phyloP scores from a whole-genome alignment of 768 basidiomycete species.

The Auricularia sp. region DNA sequence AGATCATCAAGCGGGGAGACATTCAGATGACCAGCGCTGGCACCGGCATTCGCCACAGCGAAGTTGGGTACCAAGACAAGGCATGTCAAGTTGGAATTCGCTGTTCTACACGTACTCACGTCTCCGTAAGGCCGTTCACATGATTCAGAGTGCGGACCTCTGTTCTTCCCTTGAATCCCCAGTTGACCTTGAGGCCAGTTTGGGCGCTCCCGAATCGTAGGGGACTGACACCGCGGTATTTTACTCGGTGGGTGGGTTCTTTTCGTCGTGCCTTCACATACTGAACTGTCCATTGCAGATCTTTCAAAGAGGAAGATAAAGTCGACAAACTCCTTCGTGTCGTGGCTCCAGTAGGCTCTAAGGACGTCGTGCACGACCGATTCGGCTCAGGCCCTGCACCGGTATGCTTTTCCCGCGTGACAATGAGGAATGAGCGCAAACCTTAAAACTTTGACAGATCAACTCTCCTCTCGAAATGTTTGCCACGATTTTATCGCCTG shows the following conservation, averaged over 20 bases:
- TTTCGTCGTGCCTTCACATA: not conserved
- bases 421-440: too few species aligned
- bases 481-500: constrained; percentile 58
- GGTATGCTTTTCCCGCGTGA: constrained; percentile 20
- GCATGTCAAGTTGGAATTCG: not conserved
- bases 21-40: constrained; percentile 88
- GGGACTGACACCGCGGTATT: constrained; percentile 69
- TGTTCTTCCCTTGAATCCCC: constrained; percentile 39
- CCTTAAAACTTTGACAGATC: too few species aligned
- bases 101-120: not conserved
- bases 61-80: constrained; percentile 34
- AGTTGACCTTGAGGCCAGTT: constrained; percentile 32
- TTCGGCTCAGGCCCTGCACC: constrained; percentile 66
- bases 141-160: not conserved
- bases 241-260: constrained; percentile 33
- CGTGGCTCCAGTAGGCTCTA: constrained; percentile 63
- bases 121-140: not conserved
- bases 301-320: constrained; percentile 79
- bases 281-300: constrained; percentile 16
- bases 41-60: constrained; percentile 81
- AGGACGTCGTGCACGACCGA: constrained; percentile 39
- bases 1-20: constrained; percentile 81
- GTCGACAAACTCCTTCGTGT: constrained; percentile 56
- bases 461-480: constrained; percentile 59
- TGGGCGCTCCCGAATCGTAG: constrained; percentile 45